Evolutionary conservation across 2,329 filamentous ascomycete genomes (phyloP).

Genomic region (Talaromyces sp.): DNA sequence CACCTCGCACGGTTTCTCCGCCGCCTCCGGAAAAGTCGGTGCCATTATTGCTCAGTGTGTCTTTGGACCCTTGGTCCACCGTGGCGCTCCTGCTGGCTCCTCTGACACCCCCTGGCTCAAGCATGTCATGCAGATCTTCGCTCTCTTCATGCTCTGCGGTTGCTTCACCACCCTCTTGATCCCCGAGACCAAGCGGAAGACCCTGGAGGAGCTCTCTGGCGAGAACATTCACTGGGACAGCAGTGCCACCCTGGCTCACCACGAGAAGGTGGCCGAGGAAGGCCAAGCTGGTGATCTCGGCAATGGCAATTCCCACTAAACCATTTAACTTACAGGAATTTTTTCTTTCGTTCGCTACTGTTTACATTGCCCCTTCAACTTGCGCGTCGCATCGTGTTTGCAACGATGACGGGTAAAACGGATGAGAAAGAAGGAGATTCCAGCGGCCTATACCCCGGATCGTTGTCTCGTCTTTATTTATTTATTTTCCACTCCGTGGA

Average conservation of each 20-base stretch:
- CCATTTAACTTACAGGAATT: no score
- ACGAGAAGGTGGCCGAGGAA: no score
- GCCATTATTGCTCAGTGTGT: constrained; percentile 63
- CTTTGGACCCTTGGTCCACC: constrained; percentile 57
- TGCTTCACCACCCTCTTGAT: constrained; percentile 65
- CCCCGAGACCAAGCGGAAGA: constrained; percentile 69
- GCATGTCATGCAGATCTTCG: constrained; percentile 71
- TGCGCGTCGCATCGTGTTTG: no score
- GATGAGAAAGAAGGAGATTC: no score
- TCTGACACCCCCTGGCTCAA: constrained; percentile 61
- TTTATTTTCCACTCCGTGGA: no score
- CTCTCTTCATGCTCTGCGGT: constrained; percentile 73
- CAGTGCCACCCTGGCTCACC: constrained; percentile 26
- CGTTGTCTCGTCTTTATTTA: no score
- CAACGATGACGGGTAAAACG: no score
- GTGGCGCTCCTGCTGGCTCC: constrained; percentile 49
- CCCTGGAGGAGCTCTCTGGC: constrained; percentile 65
- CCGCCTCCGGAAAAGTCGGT: constrained; percentile 62
- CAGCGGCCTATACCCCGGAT: no score
- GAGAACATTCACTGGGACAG: constrained; percentile 56
- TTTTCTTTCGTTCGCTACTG: no score
- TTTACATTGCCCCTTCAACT: no score
- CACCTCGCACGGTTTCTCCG: constrained; percentile 61
- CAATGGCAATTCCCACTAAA: no score
- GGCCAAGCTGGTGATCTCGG: no score